These are phyloP conservation scores for Neopestalotiopsis sp. DNA, from an alignment of 2,329 filamentous ascomycete species.

Conservation along the genomic window DNA sequence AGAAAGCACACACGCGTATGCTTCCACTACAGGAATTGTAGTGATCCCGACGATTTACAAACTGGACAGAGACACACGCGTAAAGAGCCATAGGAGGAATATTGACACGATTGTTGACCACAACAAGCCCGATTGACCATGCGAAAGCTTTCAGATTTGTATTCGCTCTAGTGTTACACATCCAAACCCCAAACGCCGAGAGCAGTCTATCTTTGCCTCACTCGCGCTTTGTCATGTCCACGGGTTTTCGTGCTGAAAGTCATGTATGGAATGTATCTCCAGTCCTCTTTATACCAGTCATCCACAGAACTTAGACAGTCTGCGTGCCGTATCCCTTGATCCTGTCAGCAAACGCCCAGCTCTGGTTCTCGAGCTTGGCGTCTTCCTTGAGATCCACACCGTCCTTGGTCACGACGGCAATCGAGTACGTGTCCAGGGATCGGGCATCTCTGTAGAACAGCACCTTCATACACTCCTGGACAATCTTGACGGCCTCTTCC, in stretches of 20 bases:
- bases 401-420: slow-evolving; percentile 87
- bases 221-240: neutral
- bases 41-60: neutral
- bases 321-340: slow-evolving; percentile 97
- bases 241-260: neutral
- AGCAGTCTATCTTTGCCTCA: neutral
- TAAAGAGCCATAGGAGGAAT: too few relatives aligned
- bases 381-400: slow-evolving; percentile 85
- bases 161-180: slow-evolving; percentile 13
- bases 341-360: slow-evolving; percentile 96
- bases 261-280: too few relatives aligned
- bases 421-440: slow-evolving; percentile 88
- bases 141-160: neutral
- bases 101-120: neutral
- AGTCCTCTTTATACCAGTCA: neutral
- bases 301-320: slow-evolving; percentile 50
- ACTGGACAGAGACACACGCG: neutral
- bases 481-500: slow-evolving; percentile 78
- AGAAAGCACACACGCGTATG: too few relatives aligned
- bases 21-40: too few relatives aligned
- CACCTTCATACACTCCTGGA: slow-evolving; percentile 98
- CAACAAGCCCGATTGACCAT: neutral
- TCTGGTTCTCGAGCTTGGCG: slow-evolving; percentile 91
- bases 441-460: slow-evolving; percentile 96
- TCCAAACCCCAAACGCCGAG: neutral